Evolutionary conservation across 176 grass and related monocot species (phyloP), one percentile per base, ranked within the genome.

Genomic region (Oryza glumipatula): DNA sequence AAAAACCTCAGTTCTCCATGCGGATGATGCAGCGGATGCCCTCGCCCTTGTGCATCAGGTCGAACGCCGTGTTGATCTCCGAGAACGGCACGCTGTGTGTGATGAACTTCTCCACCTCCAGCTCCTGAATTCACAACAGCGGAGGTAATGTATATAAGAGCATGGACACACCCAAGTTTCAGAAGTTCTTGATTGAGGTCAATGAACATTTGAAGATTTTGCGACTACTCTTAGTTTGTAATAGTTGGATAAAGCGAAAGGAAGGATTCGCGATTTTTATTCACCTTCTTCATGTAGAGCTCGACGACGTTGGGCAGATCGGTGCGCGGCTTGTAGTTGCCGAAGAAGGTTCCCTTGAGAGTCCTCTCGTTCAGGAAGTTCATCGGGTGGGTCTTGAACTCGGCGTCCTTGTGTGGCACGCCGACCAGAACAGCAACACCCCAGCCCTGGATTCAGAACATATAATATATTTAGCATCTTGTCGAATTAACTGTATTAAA

Each of bases 331-430:
- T 97, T 97, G 88, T 73, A 97, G 89, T 97, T 89, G n/a, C 95
- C 95, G 2, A 92, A 97, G 92, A 97, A 97, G 43, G 95, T 97
- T 22, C 95, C 95, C 88, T 97, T 97, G 9, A 97, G 90, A 10
- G 95, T 97, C 83, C 89, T 97, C 76, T 97, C 95, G 1, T 87
- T 94, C 61, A 97, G 86, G 44, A 97, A 92, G 49, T 97, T 94
- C 85, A 94, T 84, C 0, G 95, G 95, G 30, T 91, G 86, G 4
- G 95, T 97, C 88, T 94, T 97, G 92, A 97, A 94, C 17, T 82
- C 95, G 0, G 90, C 90, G 12, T 94, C 94, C 83, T 92, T 94
- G 80, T 94, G 88, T 0, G 94, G 94, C 66, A 97, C 94, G 32
- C 94, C 92, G 8, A 97, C 94, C 56, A 97, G 56, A 4, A 97